phyloP scores from a whole-genome alignment of 345 rosid species.

The Combretum micranthum region DNA sequence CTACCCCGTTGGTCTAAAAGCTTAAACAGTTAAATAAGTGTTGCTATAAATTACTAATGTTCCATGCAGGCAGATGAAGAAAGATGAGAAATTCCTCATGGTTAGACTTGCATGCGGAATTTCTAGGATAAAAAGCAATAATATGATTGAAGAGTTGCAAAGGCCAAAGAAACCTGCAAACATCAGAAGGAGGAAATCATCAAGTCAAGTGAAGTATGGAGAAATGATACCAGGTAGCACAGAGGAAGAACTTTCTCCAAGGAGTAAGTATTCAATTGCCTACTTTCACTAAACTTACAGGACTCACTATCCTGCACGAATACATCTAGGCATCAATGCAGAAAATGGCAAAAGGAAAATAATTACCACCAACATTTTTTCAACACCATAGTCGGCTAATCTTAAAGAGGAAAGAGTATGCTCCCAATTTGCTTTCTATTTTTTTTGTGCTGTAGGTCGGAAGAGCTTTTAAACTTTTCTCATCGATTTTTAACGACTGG shows the following conservation, averaged over 20 bases:
- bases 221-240: slow-evolving; percentile 53
- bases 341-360: too few species aligned
- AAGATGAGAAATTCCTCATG: slow-evolving; percentile 33
- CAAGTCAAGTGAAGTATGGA: slow-evolving; percentile 26
- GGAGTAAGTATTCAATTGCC: slow-evolving; percentile 20
- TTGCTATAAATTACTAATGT: background rate
- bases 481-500: too few species aligned
- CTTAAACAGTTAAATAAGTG: background rate
- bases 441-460: too few species aligned
- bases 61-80: slow-evolving; percentile 49
- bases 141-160: slow-evolving; percentile 31
- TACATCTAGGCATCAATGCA: background rate
- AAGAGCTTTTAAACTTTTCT: too few species aligned
- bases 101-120: slow-evolving; percentile 48
- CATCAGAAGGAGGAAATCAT: slow-evolving; percentile 1
- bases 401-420: too few species aligned
- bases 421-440: too few species aligned
- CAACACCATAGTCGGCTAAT: too few species aligned
- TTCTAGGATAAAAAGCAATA: slow-evolving; percentile 35
- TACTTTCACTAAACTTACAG: background rate
- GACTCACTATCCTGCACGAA: background rate
- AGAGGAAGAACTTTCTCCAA: background rate
- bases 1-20: background rate
- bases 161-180: slow-evolving; percentile 15
- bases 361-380: too few species aligned